These are phyloP conservation scores for Xerocomellus dryophilus DNA, from an alignment of 768 basidiomycete species.

Conservation along the genomic window DNA sequence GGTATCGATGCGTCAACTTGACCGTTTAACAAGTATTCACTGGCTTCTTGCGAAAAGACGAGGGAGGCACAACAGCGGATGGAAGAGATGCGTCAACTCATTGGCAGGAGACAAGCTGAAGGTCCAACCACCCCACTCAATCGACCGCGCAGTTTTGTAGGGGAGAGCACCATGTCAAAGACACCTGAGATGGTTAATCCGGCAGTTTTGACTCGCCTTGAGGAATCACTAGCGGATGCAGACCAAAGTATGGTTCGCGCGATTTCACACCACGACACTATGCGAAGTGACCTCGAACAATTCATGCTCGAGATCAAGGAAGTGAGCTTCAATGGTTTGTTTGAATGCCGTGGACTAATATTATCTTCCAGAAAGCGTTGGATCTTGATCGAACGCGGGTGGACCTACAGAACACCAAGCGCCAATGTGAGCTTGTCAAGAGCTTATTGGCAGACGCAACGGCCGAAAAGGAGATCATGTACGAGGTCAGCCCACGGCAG, in stretches of 20 bases:
- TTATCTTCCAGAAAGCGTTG: constrained; percentile 45
- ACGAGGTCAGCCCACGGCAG: constrained; percentile 60
- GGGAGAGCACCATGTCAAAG: constrained; percentile 16
- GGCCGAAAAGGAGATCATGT: constrained; percentile 90
- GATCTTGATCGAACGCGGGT: constrained; percentile 61
- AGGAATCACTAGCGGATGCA: constrained; percentile 52
- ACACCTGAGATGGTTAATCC: constrained; percentile 18
- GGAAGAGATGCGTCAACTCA: constrained; percentile 80
- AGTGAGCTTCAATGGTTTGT: constrained; percentile 37
- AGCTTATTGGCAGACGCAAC: constrained; percentile 72
- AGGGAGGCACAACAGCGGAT: constrained; percentile 73
- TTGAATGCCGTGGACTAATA: not conserved
- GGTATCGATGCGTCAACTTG: constrained; percentile 12
- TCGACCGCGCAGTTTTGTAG: constrained; percentile 40
- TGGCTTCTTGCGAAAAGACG: constrained; percentile 47
- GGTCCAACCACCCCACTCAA: constrained; percentile 41
- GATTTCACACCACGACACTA: constrained; percentile 50
- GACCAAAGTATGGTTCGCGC: constrained; percentile 56
- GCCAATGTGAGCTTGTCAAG: constrained; percentile 79
- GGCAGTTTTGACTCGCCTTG: constrained; percentile 34
- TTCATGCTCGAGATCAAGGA: constrained; percentile 54
- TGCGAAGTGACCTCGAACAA: constrained; percentile 49
- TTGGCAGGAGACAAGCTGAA: constrained; percentile 57
- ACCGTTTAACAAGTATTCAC: constrained; percentile 6
- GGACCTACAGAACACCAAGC: constrained; percentile 66